Conservation (phyloP, 805 yeast genomes). For the Teunomyces aglyptinius region DNA sequence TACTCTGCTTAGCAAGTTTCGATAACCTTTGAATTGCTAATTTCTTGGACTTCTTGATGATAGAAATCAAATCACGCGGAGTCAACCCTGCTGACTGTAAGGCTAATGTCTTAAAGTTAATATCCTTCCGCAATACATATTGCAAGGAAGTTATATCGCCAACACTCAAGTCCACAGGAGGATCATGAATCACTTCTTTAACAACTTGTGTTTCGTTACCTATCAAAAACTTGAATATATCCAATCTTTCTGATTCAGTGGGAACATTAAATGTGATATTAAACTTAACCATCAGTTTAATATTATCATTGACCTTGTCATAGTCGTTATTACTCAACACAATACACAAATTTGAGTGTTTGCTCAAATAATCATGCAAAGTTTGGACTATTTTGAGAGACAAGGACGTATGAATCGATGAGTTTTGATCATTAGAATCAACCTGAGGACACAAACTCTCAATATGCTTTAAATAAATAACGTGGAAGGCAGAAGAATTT, state of each 20-base stretch:
- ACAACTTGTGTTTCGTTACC: conserved; percentile 16
- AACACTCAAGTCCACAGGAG: conserved; percentile 14
- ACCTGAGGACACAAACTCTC: conserved; percentile 69
- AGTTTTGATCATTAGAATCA: conserved; percentile 54
- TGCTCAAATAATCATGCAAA: conserved; percentile 51
- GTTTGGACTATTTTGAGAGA: conserved; percentile 56
- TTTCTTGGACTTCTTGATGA: conserved; percentile 62
- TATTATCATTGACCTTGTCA: conserved; percentile 62
- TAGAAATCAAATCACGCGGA: conserved; percentile 74
- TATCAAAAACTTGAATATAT: conserved; percentile 56
- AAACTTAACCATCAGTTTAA: conserved; percentile 71
- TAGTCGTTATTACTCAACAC: conserved; percentile 70
- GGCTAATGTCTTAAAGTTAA: conserved; percentile 59
- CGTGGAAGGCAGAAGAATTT: conserved; percentile 23
- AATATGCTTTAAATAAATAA: conserved; percentile 67
- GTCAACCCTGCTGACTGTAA: conserved; percentile 91
- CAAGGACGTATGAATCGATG: conserved; percentile 40
- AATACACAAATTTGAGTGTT: conserved; percentile 43
- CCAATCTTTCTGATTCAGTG: conserved; percentile 65
- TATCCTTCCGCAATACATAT: conserved; percentile 27
- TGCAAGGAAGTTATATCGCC: conserved; percentile 16
- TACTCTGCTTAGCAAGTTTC: conserved; percentile 24
- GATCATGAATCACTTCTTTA: conserved; percentile 24
- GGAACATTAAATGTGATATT: conserved; percentile 80
- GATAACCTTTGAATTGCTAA: conserved; percentile 52